Conservation (phyloP, 148 eudicot genomes). For the Arbutus unedo region DNA sequence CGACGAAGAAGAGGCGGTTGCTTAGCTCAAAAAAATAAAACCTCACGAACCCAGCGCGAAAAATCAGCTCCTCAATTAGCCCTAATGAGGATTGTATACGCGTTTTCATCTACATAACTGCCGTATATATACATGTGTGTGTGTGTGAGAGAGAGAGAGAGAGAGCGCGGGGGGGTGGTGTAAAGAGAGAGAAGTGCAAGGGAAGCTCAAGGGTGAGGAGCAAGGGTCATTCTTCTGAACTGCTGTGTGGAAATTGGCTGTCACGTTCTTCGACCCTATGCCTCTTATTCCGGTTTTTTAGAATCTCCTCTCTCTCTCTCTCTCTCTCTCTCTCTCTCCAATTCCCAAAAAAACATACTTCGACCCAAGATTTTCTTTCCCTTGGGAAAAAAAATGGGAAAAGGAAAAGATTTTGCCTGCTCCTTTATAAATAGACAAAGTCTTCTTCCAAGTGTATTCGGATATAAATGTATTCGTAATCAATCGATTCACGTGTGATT, state of each 20-base stretch:
- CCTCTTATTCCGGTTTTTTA: conserved; percentile 26
- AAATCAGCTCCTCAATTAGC: background rate
- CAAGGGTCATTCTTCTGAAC: conserved; percentile 13
- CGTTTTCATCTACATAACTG: background rate
- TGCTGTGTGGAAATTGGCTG: conserved; percentile 23
- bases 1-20: background rate
- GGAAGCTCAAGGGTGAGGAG: conserved; percentile 8
- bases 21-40: conserved; percentile 19
- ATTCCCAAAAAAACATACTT: background rate
- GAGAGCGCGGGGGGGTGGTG: no score
- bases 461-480: no score
- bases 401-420: conserved; percentile 7
- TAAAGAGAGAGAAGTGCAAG: conserved; percentile 8
- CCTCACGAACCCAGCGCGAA: conserved; percentile 15
- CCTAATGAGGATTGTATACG: background rate
- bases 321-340: conserved; percentile 12
- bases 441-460: no score
- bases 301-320: conserved; percentile 20
- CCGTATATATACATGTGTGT: background rate
- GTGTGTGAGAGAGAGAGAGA: background rate
- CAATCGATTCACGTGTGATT: no score
- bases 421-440: background rate
- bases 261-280: conserved; percentile 28
- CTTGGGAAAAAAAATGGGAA: background rate
- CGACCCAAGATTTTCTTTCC: background rate